Percentiles rank a stretch among this genome's conserved stretches.
Conservation (phyloP, 2,329 filamentous ascomycete species). For the Cladosporium sp. region DNA sequence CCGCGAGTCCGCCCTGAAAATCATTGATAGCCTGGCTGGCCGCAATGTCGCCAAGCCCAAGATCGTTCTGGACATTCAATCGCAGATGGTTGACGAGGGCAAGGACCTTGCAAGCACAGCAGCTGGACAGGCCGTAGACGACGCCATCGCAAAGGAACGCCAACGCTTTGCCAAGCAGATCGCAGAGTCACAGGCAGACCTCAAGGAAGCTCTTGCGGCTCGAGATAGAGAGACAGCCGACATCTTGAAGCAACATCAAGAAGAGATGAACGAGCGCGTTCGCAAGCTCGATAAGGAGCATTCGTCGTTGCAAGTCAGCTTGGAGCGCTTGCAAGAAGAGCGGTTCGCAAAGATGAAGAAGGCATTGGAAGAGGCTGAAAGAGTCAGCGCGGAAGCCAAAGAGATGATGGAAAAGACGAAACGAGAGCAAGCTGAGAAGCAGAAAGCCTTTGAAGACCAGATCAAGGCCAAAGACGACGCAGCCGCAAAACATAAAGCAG, state of each 20-base stretch:
- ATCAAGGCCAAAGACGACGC: constrained; percentile 9
- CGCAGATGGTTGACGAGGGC: constrained; percentile 21
- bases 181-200: constrained; percentile 3
- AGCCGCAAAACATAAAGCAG: constrained; percentile 4
- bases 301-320: constrained; percentile 11
- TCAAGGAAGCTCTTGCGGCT: constrained; percentile 7
- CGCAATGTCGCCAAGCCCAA: neutral
- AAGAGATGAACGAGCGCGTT: constrained; percentile 11
- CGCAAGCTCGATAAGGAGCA: constrained; percentile 12
- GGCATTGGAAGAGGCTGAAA: constrained; percentile 9
- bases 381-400: constrained; percentile 1
- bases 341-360: constrained; percentile 10
- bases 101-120: constrained; percentile 19
- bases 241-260: constrained; percentile 6
- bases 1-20: constrained; percentile 17
- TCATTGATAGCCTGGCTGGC: constrained; percentile 15
- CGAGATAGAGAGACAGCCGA: constrained; percentile 8
- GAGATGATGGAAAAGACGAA: constrained; percentile 7
- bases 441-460: constrained; percentile 3
- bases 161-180: constrained; percentile 7
- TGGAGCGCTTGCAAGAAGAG: constrained; percentile 11
- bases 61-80: constrained; percentile 20
- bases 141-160: constrained; percentile 6
- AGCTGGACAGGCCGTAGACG: constrained; percentile 13
- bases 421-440: neutral